A percentile compares a stretch with the other conserved stretches of the same genome.
Evolutionary conservation across 2,329 filamentous ascomycete species (phyloP).

Genomic region (Claviceps spartinae): DNA sequence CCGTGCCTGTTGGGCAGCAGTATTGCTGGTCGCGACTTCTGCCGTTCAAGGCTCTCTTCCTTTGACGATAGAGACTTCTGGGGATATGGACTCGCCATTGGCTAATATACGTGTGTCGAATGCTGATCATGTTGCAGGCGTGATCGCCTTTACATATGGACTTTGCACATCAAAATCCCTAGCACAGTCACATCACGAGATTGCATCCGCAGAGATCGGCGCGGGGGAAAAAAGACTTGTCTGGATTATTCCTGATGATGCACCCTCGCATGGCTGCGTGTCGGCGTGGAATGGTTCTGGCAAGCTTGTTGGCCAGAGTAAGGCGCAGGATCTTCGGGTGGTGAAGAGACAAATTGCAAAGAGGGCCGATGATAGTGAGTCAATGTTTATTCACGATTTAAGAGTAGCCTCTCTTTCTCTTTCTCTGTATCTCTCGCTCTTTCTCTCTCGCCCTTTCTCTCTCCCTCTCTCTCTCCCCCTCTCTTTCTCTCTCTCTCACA

Average conservation of each 20-base stretch:
- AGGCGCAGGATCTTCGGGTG: constrained; percentile 14
- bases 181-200: not conserved
- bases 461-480: no score
- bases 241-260: constrained; percentile 4
- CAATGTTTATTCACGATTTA: not conserved
- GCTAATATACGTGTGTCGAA: not conserved
- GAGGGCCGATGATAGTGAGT: constrained; percentile 4
- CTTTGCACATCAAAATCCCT: not conserved
- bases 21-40: not conserved
- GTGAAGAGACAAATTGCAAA: constrained; percentile 1
- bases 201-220: constrained; percentile 16
- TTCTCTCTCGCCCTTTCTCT: no score
- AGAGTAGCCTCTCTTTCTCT: no score
- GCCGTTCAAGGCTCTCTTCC: not conserved
- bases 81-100: not conserved
- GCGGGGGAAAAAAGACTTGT: not conserved
- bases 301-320: constrained; percentile 20
- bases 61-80: not conserved
- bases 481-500: no score
- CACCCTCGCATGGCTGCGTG: constrained; percentile 23
- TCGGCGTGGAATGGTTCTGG: constrained; percentile 23
- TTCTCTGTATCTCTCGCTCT: no score
- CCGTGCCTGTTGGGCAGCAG: not conserved
- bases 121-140: not conserved
- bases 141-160: not conserved